Evolutionary conservation across 495 filamentous ascomycete species (phyloP).

Genomic region (Penicillium cataractarum): DNA sequence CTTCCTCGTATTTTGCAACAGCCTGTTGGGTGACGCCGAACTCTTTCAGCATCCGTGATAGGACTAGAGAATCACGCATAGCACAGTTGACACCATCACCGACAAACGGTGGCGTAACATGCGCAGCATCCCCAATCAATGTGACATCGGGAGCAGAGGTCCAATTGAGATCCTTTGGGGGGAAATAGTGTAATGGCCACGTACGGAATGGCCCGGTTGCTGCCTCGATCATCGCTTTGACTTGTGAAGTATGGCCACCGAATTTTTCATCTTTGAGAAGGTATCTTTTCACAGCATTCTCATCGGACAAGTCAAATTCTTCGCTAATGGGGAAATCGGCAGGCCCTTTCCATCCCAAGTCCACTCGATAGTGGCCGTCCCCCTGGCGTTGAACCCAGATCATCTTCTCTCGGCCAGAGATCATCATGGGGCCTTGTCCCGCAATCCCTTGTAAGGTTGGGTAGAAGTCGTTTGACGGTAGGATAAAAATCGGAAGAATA

Average conservation of each 20-base stretch:
- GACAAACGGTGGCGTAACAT: conserved; percentile 61
- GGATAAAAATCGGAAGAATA: not conserved
- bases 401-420: not conserved
- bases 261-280: not conserved
- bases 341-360: not conserved
- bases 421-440: not conserved
- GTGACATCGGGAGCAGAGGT: conserved; percentile 35
- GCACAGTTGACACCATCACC: conserved; percentile 62
- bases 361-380: not conserved
- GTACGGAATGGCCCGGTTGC: not conserved
- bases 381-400: not conserved
- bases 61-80: conserved; percentile 55
- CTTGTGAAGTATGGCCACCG: not conserved
- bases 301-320: not conserved
- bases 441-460: not conserved
- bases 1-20: not conserved
- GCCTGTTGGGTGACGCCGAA: not conserved
- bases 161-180: not conserved
- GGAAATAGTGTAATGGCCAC: not conserved
- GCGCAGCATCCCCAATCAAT: conserved; percentile 62
- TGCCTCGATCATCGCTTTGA: not conserved
- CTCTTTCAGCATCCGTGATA: conserved; percentile 21
- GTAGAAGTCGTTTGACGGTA: not conserved
- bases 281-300: not conserved
- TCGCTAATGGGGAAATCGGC: not conserved